Base-by-base conservation (phyloP, 441 rosid genomes). In the Corymbia citriodora region DNA sequence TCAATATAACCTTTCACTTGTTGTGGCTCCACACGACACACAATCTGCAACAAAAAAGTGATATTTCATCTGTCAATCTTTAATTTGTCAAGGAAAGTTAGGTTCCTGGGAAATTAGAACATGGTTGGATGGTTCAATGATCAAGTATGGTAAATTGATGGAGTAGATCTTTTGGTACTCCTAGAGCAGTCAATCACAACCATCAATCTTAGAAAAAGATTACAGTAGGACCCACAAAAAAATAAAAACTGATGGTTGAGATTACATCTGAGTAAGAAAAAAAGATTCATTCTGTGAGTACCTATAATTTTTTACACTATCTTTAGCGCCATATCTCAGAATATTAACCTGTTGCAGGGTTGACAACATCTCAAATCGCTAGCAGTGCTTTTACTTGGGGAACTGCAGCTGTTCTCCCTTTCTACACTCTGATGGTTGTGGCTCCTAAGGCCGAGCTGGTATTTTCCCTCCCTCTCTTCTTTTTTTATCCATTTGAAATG, bases 381-480 rank as follows among this genome's bases (percentile, higher is more conserved):
- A 96, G 95, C 88, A 94, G 87, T 90, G 93, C 91, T 29, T 98
- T 98, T 91, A 95, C 97, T 3, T 88, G 94, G 89, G 99, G 96
- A 89, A 98, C 99, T 2, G 96, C 93, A 21, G 96, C 97, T 16
- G 99, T 98, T 92, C 98, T 98, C 36, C 99, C 99, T 14, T 98
- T 96, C 93, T 98, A 98, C 91, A 92, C 97, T 6, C 96, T 98
- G 59, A 98, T 98, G 99, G 97, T 98, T 89, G 92, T 96, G 12
- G 99, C 99, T 89, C 99, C 99, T 8, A 95, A 96, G 89, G 96
- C 99, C 65, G 91, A 96, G 90, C 88, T 97, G 93, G 99, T 97
- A 93, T 31, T 16, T 74, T 89, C 10, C 16, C 88, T 21, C 70
- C 65, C 27, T 87, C 52, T 31, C 70, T 33, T 2, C 68, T 31